Evolutionary conservation across 176 grass and related monocot species (phyloP), one percentile per base, ranked within the genome.

Genomic region (Canna indica): DNA sequence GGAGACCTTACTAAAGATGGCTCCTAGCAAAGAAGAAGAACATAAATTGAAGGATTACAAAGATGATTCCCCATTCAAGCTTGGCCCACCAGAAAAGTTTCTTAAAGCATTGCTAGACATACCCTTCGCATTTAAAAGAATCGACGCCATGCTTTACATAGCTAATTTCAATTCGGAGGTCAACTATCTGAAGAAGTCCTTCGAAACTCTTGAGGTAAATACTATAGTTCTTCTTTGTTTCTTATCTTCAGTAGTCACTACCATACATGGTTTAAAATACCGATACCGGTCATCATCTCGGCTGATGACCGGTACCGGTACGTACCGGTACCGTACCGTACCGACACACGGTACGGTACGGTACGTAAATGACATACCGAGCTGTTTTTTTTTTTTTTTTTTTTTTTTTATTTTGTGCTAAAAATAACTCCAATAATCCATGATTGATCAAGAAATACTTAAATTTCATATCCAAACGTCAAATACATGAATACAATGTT

Each of bases 1-100:
- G 69, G 95, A 99, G 76, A 99, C 95, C 16, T 85, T 99, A 64
- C 87, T 99, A 80, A 99, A 88, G 84, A 99, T 99, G 95, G 90
- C 95, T 80, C 95, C 95, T 53, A 99, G 77, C 50, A 99, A 94
- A 82, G 95, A 99, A 80, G 95, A 99, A 73, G 95, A 99, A 47
- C 90, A 93, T 4, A 99, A 88, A 76, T 44, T 99, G 80, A 93
- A 76, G 85, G 86, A 89, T 71, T 93, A 81, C 80, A 90, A 88
- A 74, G 95, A 93, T 80, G 86, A 90, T 24, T 86, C 86, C 18
- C 82, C 87, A 32, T 68, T 80, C 64, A 94, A 94, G 72, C 80
- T 99, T 38, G 85, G 85, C 29, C 75, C 82, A 33, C 82, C 95
- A 5, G 95, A 99, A 77, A 99, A 87, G 68, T 99, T 99, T 73